Evolutionary conservation across 176 grass and related monocot species (phyloP).

Genomic region (Metroxylon sagu): DNA sequence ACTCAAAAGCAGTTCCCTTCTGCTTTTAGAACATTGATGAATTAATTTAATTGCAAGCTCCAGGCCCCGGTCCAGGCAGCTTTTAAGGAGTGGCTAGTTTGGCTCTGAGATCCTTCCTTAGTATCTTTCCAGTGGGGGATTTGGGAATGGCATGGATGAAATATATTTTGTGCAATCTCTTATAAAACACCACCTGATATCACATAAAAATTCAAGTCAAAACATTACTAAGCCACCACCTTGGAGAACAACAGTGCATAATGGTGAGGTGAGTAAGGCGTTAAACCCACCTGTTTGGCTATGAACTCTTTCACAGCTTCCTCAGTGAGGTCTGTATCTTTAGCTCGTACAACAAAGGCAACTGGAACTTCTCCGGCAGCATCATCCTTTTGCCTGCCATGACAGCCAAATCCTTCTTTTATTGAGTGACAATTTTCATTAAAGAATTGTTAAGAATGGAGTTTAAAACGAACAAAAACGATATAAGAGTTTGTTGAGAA

Average conservation of each 20-base stretch:
- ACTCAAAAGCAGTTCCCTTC: too few relatives aligned
- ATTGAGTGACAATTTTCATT: too few relatives aligned
- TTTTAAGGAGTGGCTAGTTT: slow-evolving; percentile 26
- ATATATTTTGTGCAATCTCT: slow-evolving; percentile 82
- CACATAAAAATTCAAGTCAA: too few relatives aligned
- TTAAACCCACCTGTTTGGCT: slow-evolving; percentile 51
- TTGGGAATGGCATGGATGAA: slow-evolving; percentile 81
- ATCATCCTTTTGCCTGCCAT: slow-evolving; percentile 69
- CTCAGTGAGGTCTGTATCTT: slow-evolving; percentile 48
- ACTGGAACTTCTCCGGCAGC: slow-evolving; percentile 82
- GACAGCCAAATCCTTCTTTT: too few relatives aligned
- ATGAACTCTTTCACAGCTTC: slow-evolving; percentile 79
- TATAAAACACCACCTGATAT: slow-evolving; percentile 81
- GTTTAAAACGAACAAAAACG: too few relatives aligned
- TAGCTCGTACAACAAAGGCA: slow-evolving; percentile 65
- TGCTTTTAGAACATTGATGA: too few relatives aligned
- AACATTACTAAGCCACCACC: too few relatives aligned
- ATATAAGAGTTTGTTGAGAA: slow-evolving; percentile 10
- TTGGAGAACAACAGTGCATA: neutral
- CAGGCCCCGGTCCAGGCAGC: too few relatives aligned
- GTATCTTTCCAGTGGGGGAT: slow-evolving; percentile 77
- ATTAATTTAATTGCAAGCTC: too few relatives aligned
- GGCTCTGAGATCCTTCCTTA: slow-evolving; percentile 74
- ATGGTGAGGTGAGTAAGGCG: neutral
- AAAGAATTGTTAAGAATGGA: too few relatives aligned